These are phyloP conservation scores for Elsinoe perseae DNA, from an alignment of 2,329 filamentous ascomycete species.

Conservation along the genomic window DNA sequence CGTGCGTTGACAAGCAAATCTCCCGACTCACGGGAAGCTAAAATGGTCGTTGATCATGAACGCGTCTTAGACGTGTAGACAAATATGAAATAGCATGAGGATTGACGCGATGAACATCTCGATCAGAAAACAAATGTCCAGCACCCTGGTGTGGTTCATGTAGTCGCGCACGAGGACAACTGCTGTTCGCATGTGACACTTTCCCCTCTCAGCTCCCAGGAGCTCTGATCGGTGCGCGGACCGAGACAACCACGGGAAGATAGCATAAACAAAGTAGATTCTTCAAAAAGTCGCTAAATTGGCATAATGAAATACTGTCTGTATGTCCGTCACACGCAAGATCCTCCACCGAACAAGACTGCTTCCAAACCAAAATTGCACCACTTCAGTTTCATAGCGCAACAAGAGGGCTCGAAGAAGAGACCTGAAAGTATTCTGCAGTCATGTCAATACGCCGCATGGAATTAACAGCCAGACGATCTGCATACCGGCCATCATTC, in stretches of 20 bases:
- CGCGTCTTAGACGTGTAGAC: not conserved
- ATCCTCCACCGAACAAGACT: too few species aligned
- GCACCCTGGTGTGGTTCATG: not conserved
- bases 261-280: not conserved
- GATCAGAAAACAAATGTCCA: not conserved
- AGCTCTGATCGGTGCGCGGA: not conserved
- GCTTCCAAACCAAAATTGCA: not conserved
- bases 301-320: not conserved
- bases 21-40: not conserved
- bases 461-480: too few species aligned
- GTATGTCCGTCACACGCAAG: too few species aligned
- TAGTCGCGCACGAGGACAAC: not conserved
- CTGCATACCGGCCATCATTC: not conserved
- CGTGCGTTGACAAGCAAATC: constrained; percentile 1
- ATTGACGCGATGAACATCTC: too few species aligned
- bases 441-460: not conserved
- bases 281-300: not conserved
- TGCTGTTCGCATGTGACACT: constrained; percentile 8
- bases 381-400: not conserved
- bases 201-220: not conserved
- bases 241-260: not conserved
- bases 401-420: not conserved
- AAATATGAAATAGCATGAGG: too few species aligned
- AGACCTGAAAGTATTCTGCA: not conserved
- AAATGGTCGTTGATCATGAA: not conserved